phyloP scores from a whole-genome alignment of 331 rosid genomes.

The Prunus yedoensis region DNA sequence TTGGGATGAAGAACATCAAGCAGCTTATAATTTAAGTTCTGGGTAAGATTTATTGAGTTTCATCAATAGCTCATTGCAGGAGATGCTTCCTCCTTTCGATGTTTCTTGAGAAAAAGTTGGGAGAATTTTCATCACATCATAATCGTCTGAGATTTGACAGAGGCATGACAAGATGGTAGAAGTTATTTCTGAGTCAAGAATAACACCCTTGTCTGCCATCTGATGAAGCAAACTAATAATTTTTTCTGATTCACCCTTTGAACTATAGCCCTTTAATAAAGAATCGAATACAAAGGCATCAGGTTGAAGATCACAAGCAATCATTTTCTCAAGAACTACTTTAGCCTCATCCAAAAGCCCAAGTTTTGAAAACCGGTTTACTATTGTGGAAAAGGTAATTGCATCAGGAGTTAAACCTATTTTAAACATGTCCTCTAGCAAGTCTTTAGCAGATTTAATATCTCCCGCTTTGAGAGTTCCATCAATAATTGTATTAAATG shows the following conservation, averaged over 20 bases:
- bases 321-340: conserved; percentile 56
- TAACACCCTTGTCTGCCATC: conserved; percentile 67
- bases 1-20: conserved; percentile 9
- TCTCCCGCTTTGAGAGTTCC: conserved; percentile 71
- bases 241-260: conserved; percentile 46
- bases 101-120: conserved; percentile 49
- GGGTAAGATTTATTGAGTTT: conserved; percentile 54
- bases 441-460: conserved; percentile 45
- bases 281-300: conserved; percentile 59
- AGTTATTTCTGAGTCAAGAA: conserved; percentile 59
- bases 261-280: conserved; percentile 59
- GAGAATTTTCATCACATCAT: conserved; percentile 55
- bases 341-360: conserved; percentile 68
- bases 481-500: conserved; percentile 67
- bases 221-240: conserved; percentile 54
- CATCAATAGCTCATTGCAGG: conserved; percentile 50
- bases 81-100: conserved; percentile 37
- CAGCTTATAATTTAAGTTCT: conserved; percentile 43
- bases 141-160: conserved; percentile 39
- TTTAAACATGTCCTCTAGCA: conserved; percentile 53
- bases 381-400: conserved; percentile 56
- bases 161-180: conserved; percentile 62
- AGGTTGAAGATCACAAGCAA: conserved; percentile 52
- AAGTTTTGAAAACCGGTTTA: conserved; percentile 52
- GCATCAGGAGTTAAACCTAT: conserved; percentile 53